Percentiles rank a stretch among this genome's conserved stretches.
Evolutionary conservation across 2,329 filamentous ascomycete species (phyloP).

Genomic region (Penicillium sp.): DNA sequence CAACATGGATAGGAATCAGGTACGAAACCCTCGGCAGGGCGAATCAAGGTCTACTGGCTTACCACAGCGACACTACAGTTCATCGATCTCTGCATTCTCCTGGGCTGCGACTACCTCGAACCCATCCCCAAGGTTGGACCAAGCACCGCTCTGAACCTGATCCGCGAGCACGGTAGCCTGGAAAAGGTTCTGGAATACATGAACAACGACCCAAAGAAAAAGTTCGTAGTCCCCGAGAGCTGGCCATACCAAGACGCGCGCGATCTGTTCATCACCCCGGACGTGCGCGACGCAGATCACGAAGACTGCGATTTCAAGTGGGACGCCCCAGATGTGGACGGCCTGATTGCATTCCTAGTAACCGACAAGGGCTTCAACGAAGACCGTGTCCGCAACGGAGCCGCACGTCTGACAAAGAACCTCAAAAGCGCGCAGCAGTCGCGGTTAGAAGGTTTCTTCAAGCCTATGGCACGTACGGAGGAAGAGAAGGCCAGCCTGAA

Average conservation of each 20-base stretch:
- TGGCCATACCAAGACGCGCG: conserved; percentile 95
- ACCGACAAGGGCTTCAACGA: conserved; percentile 96
- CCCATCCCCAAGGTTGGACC: conserved; percentile 94
- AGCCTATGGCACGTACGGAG: conserved; percentile 82
- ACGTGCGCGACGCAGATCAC: conserved; percentile 79
- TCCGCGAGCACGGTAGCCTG: conserved; percentile 83
- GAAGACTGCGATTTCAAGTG: conserved; percentile 95
- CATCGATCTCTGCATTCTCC: conserved; percentile 93
- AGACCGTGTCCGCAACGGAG: conserved; percentile 80
- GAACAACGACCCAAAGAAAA: conserved; percentile 71
- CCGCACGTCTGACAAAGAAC: conserved; percentile 79
- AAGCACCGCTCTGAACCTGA: conserved; percentile 85
- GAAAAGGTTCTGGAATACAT: conserved; percentile 84
- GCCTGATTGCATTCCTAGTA: conserved; percentile 84
- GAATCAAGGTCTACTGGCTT: conserved; percentile 13
- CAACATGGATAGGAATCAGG: conserved; percentile 82
- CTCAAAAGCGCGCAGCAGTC: conserved; percentile 88
- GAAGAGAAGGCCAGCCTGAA: conserved; percentile 82
- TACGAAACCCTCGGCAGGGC: conserved; percentile 34
- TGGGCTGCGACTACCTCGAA: conserved; percentile 97
- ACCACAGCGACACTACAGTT: conserved; percentile 59
- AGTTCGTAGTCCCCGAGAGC: conserved; percentile 86
- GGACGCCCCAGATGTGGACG: conserved; percentile 89
- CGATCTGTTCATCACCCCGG: conserved; percentile 85
- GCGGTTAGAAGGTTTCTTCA: conserved; percentile 94